A percentile compares a stretch with the other conserved stretches of the same genome.
These are phyloP conservation scores for Ormosia emarginata DNA, from an alignment of 306 rosid species.

Conservation along the genomic window DNA sequence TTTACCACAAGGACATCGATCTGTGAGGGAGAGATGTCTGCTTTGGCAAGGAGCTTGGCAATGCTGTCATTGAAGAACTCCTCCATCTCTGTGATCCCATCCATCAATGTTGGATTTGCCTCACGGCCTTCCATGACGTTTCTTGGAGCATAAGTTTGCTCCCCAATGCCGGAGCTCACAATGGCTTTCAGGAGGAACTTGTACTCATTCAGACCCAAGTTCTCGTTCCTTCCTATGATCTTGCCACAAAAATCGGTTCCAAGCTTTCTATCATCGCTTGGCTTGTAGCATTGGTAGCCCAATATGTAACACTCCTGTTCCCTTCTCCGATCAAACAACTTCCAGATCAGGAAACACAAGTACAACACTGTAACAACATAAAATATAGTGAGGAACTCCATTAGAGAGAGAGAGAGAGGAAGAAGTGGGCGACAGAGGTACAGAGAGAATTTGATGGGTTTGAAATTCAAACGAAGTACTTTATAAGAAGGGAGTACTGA, in stretches of 20 bases:
- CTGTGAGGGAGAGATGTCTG: conserved; percentile 52
- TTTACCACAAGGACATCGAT: conserved; percentile 85
- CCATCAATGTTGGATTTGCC: conserved; percentile 41
- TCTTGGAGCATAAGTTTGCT: conserved; percentile 79
- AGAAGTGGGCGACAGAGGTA: not conserved
- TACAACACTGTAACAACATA: conserved; percentile 32
- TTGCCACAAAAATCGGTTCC: conserved; percentile 52
- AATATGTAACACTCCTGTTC: conserved; percentile 71
- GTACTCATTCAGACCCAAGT: conserved; percentile 62
- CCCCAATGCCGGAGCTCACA: conserved; percentile 91
- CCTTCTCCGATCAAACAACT: conserved; percentile 38
- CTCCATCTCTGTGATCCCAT: conserved; percentile 59
- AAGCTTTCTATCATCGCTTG: conserved; percentile 70
- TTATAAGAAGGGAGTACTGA: conserved; percentile 27
- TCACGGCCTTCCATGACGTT: conserved; percentile 59
- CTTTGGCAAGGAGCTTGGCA: conserved; percentile 40
- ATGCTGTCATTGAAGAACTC: conserved; percentile 70
- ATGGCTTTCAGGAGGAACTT: conserved; percentile 81
- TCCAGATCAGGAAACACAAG: conserved; percentile 53
- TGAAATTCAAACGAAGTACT: not conserved
- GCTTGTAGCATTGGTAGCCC: conserved; percentile 70
- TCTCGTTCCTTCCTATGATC: conserved; percentile 43
- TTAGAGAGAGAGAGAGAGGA: not conserved
- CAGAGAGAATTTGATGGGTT: conserved; percentile 18
- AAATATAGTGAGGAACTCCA: conserved; percentile 59